Conservation (phyloP, 2,329 filamentous ascomycete genomes). For the Cercospora zeina region DNA sequence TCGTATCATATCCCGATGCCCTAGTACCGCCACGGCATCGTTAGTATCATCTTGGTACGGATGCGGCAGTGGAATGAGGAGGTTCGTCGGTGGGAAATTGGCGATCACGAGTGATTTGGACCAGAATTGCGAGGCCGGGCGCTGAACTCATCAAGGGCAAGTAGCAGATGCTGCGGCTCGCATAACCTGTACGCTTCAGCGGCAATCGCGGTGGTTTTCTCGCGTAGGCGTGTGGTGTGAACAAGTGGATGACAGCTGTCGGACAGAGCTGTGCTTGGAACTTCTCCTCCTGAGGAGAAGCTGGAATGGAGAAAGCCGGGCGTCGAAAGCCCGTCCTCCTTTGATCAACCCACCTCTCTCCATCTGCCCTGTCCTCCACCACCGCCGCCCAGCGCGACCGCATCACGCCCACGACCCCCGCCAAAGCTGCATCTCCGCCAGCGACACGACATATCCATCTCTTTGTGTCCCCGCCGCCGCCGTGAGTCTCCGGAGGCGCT, state of each 20-base stretch:
- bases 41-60: too few species aligned
- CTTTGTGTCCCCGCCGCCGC: not conserved
- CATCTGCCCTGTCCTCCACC: conserved; percentile 8
- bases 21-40: too few species aligned
- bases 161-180: not conserved
- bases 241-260: not conserved
- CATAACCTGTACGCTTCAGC: not conserved
- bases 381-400: conserved; percentile 10
- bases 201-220: not conserved
- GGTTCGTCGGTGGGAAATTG: too few species aligned
- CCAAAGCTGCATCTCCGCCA: conserved; percentile 12
- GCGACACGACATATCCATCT: conserved; percentile 17
- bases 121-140: too few species aligned
- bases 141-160: not conserved
- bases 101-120: too few species aligned
- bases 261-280: not conserved
- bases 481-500: not conserved
- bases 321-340: conserved; percentile 4
- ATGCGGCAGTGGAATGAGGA: too few species aligned
- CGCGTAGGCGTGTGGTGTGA: not conserved
- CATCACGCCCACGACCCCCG: conserved; percentile 15
- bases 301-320: conserved; percentile 4
- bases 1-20: too few species aligned
- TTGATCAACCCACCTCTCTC: conserved; percentile 9
- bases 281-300: conserved; percentile 1